Percentiles rank a stretch among this genome's conserved stretches.
phyloP scores from a whole-genome alignment of 176 grass and related monocot species.

The Paspalum vaginatum region DNA sequence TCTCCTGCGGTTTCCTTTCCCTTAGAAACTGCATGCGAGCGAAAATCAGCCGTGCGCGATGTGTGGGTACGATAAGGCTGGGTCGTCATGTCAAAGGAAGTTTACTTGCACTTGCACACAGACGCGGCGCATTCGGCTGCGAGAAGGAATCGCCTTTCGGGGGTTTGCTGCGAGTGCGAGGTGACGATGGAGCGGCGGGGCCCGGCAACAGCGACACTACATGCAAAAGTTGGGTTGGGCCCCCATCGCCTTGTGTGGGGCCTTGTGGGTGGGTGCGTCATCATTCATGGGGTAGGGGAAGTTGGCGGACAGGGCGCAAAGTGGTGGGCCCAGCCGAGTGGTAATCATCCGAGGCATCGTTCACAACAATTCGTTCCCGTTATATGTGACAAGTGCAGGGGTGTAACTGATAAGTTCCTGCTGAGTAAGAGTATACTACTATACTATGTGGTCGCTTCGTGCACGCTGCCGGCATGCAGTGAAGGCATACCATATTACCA shows the following conservation, averaged over 20 bases:
- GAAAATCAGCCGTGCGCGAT: conserved; percentile 9
- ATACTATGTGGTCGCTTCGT: too few species aligned
- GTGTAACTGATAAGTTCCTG: not conserved
- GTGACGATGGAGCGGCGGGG: conserved; percentile 33
- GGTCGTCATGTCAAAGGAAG: conserved; percentile 23
- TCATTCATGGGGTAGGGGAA: conserved; percentile 6
- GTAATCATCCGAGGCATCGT: not conserved
- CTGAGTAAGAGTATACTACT: not conserved
- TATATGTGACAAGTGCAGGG: not conserved
- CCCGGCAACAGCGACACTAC: not conserved
- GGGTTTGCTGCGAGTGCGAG: conserved; percentile 27
- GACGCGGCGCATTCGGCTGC: conserved; percentile 48
- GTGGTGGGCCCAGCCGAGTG: conserved; percentile 17
- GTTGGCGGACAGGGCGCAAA: conserved; percentile 47
- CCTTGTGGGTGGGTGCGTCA: conserved; percentile 7
- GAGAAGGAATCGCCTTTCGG: conserved; percentile 15
- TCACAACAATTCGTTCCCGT: not conserved
- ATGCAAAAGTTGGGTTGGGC: not conserved
- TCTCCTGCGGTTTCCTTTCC: not conserved
- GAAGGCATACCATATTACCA: not conserved
- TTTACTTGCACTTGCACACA: conserved; percentile 25
- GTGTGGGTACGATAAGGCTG: conserved; percentile 11
- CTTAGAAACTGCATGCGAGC: not conserved
- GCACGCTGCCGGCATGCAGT: too few species aligned
- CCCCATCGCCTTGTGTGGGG: not conserved